Base-by-base conservation (phyloP, 495 filamentous ascomycete species). In the Penicillium argentinense region DNA sequence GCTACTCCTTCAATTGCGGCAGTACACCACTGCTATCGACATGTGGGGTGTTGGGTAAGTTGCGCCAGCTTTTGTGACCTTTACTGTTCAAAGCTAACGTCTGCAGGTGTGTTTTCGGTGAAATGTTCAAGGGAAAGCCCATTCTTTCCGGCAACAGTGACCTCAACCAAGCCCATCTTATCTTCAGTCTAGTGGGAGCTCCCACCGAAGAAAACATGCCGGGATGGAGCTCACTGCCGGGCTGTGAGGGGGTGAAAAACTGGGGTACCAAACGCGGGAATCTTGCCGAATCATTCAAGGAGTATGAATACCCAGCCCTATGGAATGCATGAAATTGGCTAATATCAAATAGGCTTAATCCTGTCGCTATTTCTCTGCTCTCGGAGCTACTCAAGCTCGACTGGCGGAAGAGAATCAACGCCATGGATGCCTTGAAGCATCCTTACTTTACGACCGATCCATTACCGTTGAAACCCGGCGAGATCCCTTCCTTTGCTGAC, bases 21-120 rank as follows among this genome's bases (percentile, higher is more conserved):
- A 76, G 45, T 99, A 99, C 62, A 99, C 93, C 24, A 87, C 93
- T 17, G 91, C 93, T 3, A 96, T 99, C 63, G 93, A 99, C 67
- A 79, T 97, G 76, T 99, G 93, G 93, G 93, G 93, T 60, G 91
- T 95, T 56, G 92, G 92, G 86, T 92, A 77, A 73, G 75, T 57
- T 36, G 46, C 14, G 38, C 33, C 2, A 33, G 17, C 8, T 26
- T 38, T 13, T 32, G 30, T 21, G 24, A 19, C 21, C 13, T 25
- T 29, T 11, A 14, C 13, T 12, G 9, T 22, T 25, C 39, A 6
- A 34, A 39, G 40, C 63, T 59, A 42, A 58, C 54, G 45, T 5
- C 14, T 28, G 11, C 51, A 92, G 89, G 22, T 97, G 93, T 62
- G 90, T 99, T 9, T 97, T 99, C 64, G 93, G 90, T 23, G 93